Conservation (phyloP, 495 filamentous ascomycete genomes). For the Halenospora varia region DNA sequence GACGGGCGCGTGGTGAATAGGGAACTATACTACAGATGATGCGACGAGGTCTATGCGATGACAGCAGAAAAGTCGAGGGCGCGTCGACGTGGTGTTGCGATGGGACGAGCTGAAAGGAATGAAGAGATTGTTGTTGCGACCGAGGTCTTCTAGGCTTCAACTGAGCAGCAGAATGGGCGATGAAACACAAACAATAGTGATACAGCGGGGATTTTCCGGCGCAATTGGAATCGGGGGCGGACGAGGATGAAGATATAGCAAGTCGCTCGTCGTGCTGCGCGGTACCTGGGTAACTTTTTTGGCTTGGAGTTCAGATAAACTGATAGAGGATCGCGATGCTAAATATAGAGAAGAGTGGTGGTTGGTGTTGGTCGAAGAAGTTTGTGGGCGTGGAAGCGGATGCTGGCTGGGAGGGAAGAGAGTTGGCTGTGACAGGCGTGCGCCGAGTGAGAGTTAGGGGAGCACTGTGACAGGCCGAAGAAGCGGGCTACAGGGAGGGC, state of each 20-base stretch:
- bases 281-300: slow-evolving; percentile 19
- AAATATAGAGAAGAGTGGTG: slow-evolving; percentile 40
- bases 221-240: not conserved
- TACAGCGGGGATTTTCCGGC: not conserved
- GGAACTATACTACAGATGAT: too few relatives aligned
- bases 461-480: too few relatives aligned
- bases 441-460: too few relatives aligned
- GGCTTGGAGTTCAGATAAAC: slow-evolving; percentile 17
- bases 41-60: too few relatives aligned
- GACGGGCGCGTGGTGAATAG: too few relatives aligned
- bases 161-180: not conserved
- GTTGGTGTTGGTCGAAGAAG: slow-evolving; percentile 17
- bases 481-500: too few relatives aligned
- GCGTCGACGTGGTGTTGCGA: too few relatives aligned
- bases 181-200: slow-evolving; percentile 19
- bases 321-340: slow-evolving; percentile 33
- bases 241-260: slow-evolving; percentile 17
- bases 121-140: too few relatives aligned
- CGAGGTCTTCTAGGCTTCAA: too few relatives aligned
- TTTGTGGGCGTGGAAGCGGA: slow-evolving; percentile 16
- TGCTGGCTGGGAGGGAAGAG: slow-evolving; percentile 11
- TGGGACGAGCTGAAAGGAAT: too few relatives aligned
- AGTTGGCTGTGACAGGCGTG: too few relatives aligned
- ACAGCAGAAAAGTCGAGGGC: too few relatives aligned
- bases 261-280: not conserved